Conservation (phyloP, 495 filamentous ascomycete species). For the Trichodelitschia bisporula region DNA sequence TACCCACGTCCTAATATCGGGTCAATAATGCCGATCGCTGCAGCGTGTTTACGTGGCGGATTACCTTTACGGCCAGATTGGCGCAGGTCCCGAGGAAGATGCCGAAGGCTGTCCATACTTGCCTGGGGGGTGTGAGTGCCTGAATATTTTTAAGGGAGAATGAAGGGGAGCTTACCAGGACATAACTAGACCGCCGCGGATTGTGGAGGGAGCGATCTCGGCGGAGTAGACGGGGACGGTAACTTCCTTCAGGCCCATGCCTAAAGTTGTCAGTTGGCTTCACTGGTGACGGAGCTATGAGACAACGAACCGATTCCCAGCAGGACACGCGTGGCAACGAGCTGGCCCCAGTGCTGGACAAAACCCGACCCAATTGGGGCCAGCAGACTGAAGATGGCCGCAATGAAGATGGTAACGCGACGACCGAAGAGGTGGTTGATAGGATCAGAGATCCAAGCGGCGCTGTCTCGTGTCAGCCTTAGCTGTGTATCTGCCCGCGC, state of each 20-base stretch:
- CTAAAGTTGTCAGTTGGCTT: no score
- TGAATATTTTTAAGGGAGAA: constrained; percentile 3
- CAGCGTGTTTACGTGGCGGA: constrained; percentile 6
- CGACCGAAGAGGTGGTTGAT: constrained; percentile 41
- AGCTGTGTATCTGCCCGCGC: constrained; percentile 5
- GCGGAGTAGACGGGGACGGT: constrained; percentile 34
- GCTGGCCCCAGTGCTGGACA: constrained; percentile 34
- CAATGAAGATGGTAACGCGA: constrained; percentile 40
- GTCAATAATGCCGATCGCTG: constrained; percentile 18
- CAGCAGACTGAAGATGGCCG: constrained; percentile 36
- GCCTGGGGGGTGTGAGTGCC: constrained; percentile 4
- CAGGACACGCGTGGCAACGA: constrained; percentile 34
- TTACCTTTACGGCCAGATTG: constrained; percentile 9
- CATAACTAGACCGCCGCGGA: constrained; percentile 35
- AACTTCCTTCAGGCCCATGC: constrained; percentile 32
- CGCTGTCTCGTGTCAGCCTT: constrained; percentile 2
- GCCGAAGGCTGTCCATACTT: constrained; percentile 8
- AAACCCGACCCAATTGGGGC: constrained; percentile 41
- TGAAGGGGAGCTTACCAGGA: constrained; percentile 22
- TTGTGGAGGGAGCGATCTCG: constrained; percentile 29
- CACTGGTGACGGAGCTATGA: no score
- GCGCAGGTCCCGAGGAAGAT: constrained; percentile 15
- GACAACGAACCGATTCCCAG: constrained; percentile 45
- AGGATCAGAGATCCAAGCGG: constrained; percentile 45
- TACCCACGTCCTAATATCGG: constrained; percentile 12